Conservation (phyloP, 2,329 filamentous ascomycete genomes). For the Cladobotryum protrusum region DNA sequence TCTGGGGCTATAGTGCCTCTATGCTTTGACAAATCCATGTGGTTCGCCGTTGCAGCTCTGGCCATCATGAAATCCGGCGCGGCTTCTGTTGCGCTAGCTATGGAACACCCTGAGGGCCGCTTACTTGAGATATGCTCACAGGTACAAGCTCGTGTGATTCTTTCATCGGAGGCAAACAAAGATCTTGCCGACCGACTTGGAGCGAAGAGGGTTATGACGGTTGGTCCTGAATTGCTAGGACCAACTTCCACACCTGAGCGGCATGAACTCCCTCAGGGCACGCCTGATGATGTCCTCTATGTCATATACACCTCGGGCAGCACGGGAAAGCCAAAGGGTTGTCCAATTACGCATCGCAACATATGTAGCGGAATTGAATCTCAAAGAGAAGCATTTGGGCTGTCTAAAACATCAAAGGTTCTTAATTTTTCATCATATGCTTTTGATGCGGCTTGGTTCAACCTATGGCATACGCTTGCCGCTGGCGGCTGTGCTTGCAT, state of each 20-base stretch:
- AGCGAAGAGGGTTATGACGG: too few relatives aligned
- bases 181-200: too few relatives aligned
- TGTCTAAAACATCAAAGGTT: not conserved
- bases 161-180: too few relatives aligned
- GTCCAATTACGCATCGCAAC: conserved; percentile 4
- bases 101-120: conserved; percentile 5
- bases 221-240: too few relatives aligned
- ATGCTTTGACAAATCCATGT: conserved; percentile 15
- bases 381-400: too few relatives aligned
- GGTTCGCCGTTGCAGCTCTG: conserved; percentile 12
- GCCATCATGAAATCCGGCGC: conserved; percentile 11
- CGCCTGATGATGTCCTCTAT: conserved; percentile 13
- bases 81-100: conserved; percentile 13
- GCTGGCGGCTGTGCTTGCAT: too few relatives aligned
- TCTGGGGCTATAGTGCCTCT: conserved; percentile 8
- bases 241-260: too few relatives aligned
- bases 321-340: conserved; percentile 50
- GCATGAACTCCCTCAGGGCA: not conserved
- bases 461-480: too few relatives aligned
- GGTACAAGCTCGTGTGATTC: too few relatives aligned
- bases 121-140: not conserved
- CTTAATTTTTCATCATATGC: conserved; percentile 14
- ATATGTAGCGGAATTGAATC: not conserved
- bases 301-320: conserved; percentile 52
- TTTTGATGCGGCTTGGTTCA: conserved; percentile 9